A percentile compares a stretch with the other conserved stretches of the same genome.
Evolutionary conservation across 1,284 basidiomycete genomes (phyloP).

Genomic region (Marasmius sp.): DNA sequence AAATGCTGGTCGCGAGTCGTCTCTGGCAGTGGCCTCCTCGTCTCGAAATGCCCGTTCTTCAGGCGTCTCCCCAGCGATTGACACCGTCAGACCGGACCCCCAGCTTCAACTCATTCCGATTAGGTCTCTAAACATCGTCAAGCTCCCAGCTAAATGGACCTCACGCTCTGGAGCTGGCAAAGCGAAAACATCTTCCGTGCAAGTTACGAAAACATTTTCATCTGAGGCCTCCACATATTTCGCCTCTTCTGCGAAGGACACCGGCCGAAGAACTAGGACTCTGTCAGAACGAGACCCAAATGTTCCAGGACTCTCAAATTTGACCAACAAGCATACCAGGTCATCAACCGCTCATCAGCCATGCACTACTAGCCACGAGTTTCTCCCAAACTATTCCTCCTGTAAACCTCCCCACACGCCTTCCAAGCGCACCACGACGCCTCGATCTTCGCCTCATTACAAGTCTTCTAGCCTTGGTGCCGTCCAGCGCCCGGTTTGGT

Average conservation of each 20-base stretch:
- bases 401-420: background rate
- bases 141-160: background rate
- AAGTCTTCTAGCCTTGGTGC: background rate
- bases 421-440: background rate
- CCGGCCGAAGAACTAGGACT: background rate
- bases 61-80: background rate
- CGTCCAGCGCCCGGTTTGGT: background rate
- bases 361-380: background rate
- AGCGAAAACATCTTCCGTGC: background rate
- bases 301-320: background rate
- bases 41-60: background rate
- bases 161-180: too few relatives aligned
- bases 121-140: background rate
- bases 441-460: background rate
- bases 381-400: background rate
- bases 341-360: background rate
- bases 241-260: background rate
- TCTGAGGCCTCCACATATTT: background rate
- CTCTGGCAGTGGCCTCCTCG: background rate
- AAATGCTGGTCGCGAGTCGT: background rate
- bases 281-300: background rate
- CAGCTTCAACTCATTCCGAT: background rate
- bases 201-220: background rate
- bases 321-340: background rate
- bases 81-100: background rate